These are phyloP conservation scores for Euptelea pleiosperma DNA, from an alignment of 164 flowering plant species.

Conservation along the genomic window DNA sequence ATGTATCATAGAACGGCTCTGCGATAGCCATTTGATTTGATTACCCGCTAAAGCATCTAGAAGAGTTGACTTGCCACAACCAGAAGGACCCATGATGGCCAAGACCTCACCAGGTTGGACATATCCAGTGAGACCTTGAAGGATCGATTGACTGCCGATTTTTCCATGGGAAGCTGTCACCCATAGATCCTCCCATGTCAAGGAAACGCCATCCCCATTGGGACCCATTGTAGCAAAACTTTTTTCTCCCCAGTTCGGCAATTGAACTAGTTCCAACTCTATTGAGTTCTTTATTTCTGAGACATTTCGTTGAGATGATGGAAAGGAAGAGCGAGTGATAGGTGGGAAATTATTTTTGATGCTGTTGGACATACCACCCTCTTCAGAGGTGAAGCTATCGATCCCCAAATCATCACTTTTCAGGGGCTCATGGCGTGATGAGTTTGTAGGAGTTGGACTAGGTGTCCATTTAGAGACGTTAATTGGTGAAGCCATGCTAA, in stretches of 20 bases:
- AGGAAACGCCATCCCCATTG: conserved; percentile 19
- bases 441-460: conserved; percentile 1
- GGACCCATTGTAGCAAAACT: too few species aligned
- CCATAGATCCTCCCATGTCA: conserved; percentile 46
- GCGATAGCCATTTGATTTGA: too few species aligned
- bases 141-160: conserved; percentile 19
- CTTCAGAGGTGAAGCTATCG: too few species aligned
- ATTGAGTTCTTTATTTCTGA: background rate
- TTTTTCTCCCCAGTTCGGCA: background rate
- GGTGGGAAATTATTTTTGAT: conserved; percentile 1
- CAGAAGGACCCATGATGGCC: conserved; percentile 61
- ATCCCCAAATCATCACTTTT: background rate
- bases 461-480: conserved; percentile 6
- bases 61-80: conserved; percentile 53
- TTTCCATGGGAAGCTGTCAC: conserved; percentile 28
- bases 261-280: background rate
- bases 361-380: background rate
- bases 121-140: conserved; percentile 40
- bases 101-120: conserved; percentile 44
- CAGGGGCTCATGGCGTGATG: conserved; percentile 5
- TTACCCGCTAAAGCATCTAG: conserved; percentile 49
- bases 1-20: too few species aligned
- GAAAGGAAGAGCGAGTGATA: background rate
- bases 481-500: too few species aligned
- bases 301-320: background rate